Evolutionary conservation across 768 basidiomycete genomes (phyloP), one percentile per base, ranked within the genome.

Genomic region (Rubroboletus pulcherrimus): DNA sequence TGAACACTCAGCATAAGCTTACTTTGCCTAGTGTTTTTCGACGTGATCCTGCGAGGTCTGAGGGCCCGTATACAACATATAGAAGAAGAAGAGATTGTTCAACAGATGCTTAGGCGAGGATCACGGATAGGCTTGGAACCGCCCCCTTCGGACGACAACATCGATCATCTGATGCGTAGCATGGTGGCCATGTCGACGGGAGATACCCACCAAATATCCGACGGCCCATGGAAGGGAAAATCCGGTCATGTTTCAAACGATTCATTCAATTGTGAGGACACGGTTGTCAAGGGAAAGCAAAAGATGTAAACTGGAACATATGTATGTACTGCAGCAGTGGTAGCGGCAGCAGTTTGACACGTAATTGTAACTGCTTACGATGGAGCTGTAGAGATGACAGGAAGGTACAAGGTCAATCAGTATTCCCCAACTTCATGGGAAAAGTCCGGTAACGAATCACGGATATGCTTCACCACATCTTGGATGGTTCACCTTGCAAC

Each of bases 371-470:
- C 37, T 58, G 15, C 9, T 26, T 35, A n/a, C 33, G n/a, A 40
- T 38, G 33, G 21, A 37, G 29, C 15, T 11, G 11, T 30, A 12
- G 15, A 10, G 17, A 5, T 24, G 3, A 38, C 17, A 17, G 21
- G 14, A 33, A 1, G 19, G 9, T 8, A 24, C 33, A 19, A 4
- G 15, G 21, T 7, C 31, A 17, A 48, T 67, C 41, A 70, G 51
- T 71, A 65, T 52, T 73, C 70, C n/a, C 69, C 69, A 24, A 54
- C 51, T 72, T 76, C 63, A 57, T 65, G 60, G 63, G 89, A 89
- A 66, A 80, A 86, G 57, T 87, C 84, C 0, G 86, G 78, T 40
- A 89, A 65, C 2, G 74, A 77, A 24, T 86, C 81, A 59, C 82
- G 84, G 12, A 86, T 75, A 12, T 72, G 71, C 66, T 77, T 84